Conservation (phyloP, 192 early-diverging fungal genomes). For the Backusella psychrophila region DNA sequence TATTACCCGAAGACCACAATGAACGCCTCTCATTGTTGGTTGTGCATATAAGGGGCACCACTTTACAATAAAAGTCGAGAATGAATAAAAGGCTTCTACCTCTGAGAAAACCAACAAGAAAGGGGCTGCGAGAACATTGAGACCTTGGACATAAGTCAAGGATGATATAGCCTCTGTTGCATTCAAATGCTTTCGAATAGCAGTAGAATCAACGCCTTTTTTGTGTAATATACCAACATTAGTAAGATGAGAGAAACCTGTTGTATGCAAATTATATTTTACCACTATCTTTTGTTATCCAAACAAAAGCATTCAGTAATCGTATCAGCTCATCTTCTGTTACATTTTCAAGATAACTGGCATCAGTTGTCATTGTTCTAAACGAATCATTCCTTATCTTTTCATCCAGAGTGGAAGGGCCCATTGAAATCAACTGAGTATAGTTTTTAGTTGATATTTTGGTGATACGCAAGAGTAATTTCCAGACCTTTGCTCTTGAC, state of each 20-base stretch:
- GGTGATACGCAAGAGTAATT: constrained; percentile 70
- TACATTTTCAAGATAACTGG: constrained; percentile 67
- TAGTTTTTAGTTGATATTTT: constrained; percentile 73
- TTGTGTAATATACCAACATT: background rate
- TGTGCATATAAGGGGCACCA: constrained; percentile 94
- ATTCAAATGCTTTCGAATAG: constrained; percentile 5
- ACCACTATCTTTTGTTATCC: constrained; percentile 71
- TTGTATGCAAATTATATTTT: constrained; percentile 6
- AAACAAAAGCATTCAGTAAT: constrained; percentile 83
- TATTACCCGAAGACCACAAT: constrained; percentile 80
- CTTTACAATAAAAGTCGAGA: constrained; percentile 82
- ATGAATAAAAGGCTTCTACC: constrained; percentile 86
- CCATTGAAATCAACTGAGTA: constrained; percentile 62
- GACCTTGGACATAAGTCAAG: constrained; percentile 90
- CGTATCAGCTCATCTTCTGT: constrained; percentile 72
- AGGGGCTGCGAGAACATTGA: constrained; percentile 92
- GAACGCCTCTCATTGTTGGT: constrained; percentile 84
- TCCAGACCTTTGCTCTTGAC: constrained; percentile 68
- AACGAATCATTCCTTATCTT: constrained; percentile 94
- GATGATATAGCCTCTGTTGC: background rate
- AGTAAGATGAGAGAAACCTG: background rate
- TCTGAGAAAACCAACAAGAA: constrained; percentile 92
- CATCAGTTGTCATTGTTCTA: constrained; percentile 79
- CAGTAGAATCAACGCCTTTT: background rate
- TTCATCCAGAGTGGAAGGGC: constrained; percentile 67